These are phyloP conservation scores for Diophrys sp. DNA, from an alignment of 73 alveolate genomes.

Conservation along the genomic window DNA sequence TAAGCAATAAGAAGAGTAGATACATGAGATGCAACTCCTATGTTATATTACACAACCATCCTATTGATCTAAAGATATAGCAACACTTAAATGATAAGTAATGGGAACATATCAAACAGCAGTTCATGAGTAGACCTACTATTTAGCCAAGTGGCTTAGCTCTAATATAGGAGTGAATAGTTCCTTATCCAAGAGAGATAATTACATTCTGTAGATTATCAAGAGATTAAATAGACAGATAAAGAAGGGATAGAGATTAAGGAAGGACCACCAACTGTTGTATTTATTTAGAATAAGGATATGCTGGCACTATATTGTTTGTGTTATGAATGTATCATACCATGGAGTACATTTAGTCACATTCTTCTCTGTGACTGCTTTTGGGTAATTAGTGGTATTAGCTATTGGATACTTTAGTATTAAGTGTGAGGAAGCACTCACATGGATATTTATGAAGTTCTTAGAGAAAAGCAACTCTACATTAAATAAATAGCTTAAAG, in stretches of 20 bases:
- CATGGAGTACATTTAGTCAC: not conserved
- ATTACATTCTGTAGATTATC: too few species aligned
- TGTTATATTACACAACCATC: too few species aligned
- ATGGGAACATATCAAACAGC: too few species aligned
- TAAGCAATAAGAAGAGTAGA: too few species aligned
- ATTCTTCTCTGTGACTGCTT: not conserved
- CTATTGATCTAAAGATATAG: too few species aligned
- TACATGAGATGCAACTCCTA: too few species aligned
- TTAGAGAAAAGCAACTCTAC: not conserved
- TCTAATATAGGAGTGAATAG: too few species aligned
- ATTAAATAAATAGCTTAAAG: conserved; percentile 1
- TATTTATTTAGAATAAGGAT: not conserved
- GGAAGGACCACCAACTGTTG: not conserved
- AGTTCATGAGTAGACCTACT: too few species aligned
- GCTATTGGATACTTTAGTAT: conserved; percentile 8
- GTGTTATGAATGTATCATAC: not conserved
- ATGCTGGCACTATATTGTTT: not conserved
- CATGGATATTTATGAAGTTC: conserved; percentile 1
- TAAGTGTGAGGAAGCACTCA: conserved; percentile 2
- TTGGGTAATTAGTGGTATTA: not conserved
- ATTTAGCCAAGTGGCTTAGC: too few species aligned
- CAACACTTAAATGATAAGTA: too few species aligned
- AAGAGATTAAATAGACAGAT: too few species aligned
- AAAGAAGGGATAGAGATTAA: not conserved
- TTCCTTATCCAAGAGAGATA: too few species aligned